These are phyloP conservation scores for Rubia yunnanensis DNA, from an alignment of 257 asterid species.

Conservation along the genomic window DNA sequence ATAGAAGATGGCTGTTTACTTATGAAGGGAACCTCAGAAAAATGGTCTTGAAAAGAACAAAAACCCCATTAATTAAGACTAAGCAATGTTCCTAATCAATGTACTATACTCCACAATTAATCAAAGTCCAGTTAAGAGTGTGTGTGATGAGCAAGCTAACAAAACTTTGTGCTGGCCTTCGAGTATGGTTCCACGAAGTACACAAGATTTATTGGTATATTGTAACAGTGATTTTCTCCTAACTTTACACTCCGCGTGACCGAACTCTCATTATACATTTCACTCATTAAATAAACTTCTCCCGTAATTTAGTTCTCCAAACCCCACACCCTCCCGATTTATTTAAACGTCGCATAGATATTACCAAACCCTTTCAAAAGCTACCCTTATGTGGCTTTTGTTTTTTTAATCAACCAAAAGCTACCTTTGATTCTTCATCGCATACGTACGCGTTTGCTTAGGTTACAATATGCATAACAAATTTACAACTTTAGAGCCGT, in stretches of 20 bases:
- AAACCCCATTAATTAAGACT: background rate
- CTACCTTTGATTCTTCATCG: background rate
- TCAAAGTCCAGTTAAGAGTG: background rate
- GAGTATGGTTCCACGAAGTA: slow-evolving; percentile 21
- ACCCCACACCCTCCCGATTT: background rate
- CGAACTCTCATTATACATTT: slow-evolving; percentile 30
- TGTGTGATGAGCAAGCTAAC: background rate
- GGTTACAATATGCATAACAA: background rate
- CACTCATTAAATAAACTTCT: slow-evolving; percentile 29
- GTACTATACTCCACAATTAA: background rate
- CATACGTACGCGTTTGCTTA: background rate
- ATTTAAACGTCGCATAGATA: background rate
- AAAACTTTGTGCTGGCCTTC: slow-evolving; percentile 28
- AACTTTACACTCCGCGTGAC: slow-evolving; percentile 45
- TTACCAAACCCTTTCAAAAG: background rate
- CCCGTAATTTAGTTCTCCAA: slow-evolving; percentile 19
- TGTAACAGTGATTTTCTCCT: slow-evolving; percentile 5
- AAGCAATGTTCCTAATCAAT: background rate
- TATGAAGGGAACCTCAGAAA: background rate
- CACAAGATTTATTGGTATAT: background rate
- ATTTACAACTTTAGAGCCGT: background rate
- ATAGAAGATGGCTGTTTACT: no score
- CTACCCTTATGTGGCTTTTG: background rate
- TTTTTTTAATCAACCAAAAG: background rate
- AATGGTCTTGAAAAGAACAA: background rate